A percentile compares a stretch with the other conserved stretches of the same genome.
Evolutionary conservation across 2,329 filamentous ascomycete species (phyloP).

Genomic region (Incumbomyces delicatus): DNA sequence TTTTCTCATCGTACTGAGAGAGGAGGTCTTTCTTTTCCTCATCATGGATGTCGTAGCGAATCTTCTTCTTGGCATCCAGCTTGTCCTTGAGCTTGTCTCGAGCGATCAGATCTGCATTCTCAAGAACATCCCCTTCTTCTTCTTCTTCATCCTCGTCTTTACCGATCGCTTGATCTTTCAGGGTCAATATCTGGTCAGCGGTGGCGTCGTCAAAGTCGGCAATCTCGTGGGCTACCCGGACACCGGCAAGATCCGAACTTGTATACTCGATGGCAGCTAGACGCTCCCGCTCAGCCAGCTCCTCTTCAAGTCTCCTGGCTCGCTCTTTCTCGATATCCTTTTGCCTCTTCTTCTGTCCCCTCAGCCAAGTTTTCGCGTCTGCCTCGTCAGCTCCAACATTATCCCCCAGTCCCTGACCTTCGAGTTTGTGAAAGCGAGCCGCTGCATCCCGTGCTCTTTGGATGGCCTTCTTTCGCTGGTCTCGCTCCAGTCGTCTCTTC

Average conservation of each 20-base stretch:
- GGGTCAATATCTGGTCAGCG: constrained; percentile 72
- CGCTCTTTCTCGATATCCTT: constrained; percentile 74
- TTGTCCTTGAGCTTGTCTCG: constrained; percentile 47
- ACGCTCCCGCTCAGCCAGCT: constrained; percentile 66
- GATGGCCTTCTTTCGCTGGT: constrained; percentile 70
- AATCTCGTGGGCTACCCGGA: constrained; percentile 84
- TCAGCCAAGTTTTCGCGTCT: constrained; percentile 79
- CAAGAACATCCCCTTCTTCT: constrained; percentile 72
- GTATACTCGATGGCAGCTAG: constrained; percentile 66
- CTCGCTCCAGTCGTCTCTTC: constrained; percentile 56
- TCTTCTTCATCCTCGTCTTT: constrained; percentile 54
- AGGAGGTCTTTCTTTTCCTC: constrained; percentile 62
- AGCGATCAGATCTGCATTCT: constrained; percentile 34
- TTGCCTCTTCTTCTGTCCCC: constrained; percentile 83
- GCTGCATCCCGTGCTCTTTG: constrained; percentile 80
- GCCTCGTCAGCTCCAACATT: constrained; percentile 47
- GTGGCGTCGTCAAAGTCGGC: constrained; percentile 60
- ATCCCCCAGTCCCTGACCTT: constrained; percentile 79
- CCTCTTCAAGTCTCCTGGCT: constrained; percentile 60
- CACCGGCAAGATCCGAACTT: constrained; percentile 73
- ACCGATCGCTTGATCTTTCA: constrained; percentile 79
- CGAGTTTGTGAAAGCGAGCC: constrained; percentile 62
- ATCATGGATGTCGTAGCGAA: constrained; percentile 80
- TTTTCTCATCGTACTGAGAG: constrained; percentile 92
- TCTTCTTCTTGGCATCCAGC: constrained; percentile 85